These are phyloP conservation scores for Pleurotus giganteus DNA, from an alignment of 768 basidiomycete species.

Conservation along the genomic window DNA sequence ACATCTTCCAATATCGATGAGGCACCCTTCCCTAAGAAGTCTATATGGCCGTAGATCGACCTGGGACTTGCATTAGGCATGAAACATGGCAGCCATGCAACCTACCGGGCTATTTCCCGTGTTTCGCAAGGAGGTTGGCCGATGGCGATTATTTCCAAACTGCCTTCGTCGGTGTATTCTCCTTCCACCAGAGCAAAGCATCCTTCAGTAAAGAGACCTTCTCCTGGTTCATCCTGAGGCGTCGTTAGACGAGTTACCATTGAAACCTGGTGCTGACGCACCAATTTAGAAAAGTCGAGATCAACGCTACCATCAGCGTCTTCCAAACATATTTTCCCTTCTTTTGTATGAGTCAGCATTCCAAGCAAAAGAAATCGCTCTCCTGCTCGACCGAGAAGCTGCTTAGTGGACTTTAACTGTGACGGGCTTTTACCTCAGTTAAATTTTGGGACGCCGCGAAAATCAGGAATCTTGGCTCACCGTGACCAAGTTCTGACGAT, in stretches of 20 bases:
- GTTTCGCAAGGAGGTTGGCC: slow-evolving; percentile 97
- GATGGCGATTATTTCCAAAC: slow-evolving; percentile 85
- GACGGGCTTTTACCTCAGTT: neutral
- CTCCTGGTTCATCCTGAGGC: slow-evolving; percentile 79
- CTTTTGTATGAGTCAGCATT: slow-evolving; percentile 86
- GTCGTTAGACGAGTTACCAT: slow-evolving; percentile 17
- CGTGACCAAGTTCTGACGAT: slow-evolving; percentile 85
- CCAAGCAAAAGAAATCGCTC: slow-evolving; percentile 92
- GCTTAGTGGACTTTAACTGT: slow-evolving; percentile 93
- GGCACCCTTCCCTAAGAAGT: slow-evolving; percentile 94
- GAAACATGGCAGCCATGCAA: neutral
- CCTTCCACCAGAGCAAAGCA: slow-evolving; percentile 95
- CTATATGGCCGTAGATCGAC: slow-evolving; percentile 93
- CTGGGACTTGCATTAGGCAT: slow-evolving; percentile 35
- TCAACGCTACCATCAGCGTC: slow-evolving; percentile 90
- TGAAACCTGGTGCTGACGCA: slow-evolving; percentile 25
- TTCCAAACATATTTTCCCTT: slow-evolving; percentile 88
- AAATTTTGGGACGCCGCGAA: neutral
- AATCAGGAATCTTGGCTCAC: slow-evolving; percentile 37
- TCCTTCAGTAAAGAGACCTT: slow-evolving; percentile 95
- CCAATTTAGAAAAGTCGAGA: slow-evolving; percentile 85
- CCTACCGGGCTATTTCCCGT: slow-evolving; percentile 77
- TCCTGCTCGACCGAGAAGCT: slow-evolving; percentile 86
- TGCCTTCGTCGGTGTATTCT: slow-evolving; percentile 91
- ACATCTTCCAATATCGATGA: slow-evolving; percentile 92